phyloP scores from a whole-genome alignment of 768 basidiomycete genomes.

The Naganishia vaughanmartiniae region DNA sequence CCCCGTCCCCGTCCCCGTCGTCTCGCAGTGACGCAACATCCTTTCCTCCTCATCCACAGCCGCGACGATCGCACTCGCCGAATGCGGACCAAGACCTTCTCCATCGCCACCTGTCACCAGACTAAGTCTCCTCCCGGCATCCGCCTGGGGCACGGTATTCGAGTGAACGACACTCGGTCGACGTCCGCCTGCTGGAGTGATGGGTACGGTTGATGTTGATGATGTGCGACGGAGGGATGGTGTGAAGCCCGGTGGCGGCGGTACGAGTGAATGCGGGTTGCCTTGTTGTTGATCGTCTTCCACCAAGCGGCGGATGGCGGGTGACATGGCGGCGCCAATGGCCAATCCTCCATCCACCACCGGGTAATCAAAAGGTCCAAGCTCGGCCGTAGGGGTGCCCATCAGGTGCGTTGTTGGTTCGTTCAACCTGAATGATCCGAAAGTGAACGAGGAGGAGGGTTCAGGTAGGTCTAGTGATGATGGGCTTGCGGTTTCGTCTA shows the following conservation, averaged over 20 bases:
- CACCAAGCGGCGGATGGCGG: constrained; percentile 4
- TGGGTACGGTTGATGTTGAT: constrained; percentile 10
- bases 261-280: background rate
- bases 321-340: background rate
- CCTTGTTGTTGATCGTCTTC: constrained; percentile 8
- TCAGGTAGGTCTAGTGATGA: background rate
- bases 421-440: constrained; percentile 17
- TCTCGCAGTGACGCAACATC: background rate
- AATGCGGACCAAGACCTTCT: constrained; percentile 21
- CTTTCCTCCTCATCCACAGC: constrained; percentile 7
- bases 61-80: constrained; percentile 6
- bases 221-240: background rate
- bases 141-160: constrained; percentile 21
- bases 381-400: constrained; percentile 44
- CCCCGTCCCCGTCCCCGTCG: background rate
- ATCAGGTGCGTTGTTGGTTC: constrained; percentile 23
- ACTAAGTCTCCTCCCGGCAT: constrained; percentile 18
- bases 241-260: constrained; percentile 13
- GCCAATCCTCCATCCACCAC: constrained; percentile 6
- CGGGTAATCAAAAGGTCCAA: constrained; percentile 49
- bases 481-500: background rate
- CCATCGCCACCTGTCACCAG: constrained; percentile 17
- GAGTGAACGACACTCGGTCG: constrained; percentile 29
- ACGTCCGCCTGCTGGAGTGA: constrained; percentile 15
- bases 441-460: constrained; percentile 10